These are phyloP conservation scores for Vitis cinerea DNA, from an alignment of 164 flowering plant genomes.

Conservation along the genomic window DNA sequence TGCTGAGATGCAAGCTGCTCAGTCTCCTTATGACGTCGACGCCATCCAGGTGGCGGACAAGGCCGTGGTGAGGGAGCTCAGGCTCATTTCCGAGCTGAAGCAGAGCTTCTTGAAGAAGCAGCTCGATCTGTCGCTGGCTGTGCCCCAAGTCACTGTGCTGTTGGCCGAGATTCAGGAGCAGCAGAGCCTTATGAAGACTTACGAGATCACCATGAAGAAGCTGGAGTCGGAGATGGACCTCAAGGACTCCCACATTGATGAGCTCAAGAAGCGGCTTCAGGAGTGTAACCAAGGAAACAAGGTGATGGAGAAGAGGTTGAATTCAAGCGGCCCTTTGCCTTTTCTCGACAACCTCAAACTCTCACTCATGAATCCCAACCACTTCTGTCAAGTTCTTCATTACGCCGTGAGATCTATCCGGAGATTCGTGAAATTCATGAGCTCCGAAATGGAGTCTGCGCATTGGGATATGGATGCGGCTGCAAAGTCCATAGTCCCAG, in stretches of 20 bases:
- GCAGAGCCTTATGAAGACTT: conserved; percentile 66
- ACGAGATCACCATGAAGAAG: conserved; percentile 67
- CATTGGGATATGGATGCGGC: conserved; percentile 73
- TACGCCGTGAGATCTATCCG: conserved; percentile 50
- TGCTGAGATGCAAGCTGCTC: conserved; percentile 86
- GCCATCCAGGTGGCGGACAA: conserved; percentile 72
- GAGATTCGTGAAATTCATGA: conserved; percentile 60
- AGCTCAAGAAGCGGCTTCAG: conserved; percentile 34
- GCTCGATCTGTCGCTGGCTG: conserved; percentile 41
- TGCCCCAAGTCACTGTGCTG: conserved; percentile 63
- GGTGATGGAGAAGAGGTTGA: conserved; percentile 53
- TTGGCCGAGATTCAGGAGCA: conserved; percentile 86
- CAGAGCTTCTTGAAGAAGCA: conserved; percentile 57
- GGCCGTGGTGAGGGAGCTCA: conserved; percentile 63
- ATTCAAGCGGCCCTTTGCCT: conserved; percentile 49
- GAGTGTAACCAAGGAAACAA: conserved; percentile 32
- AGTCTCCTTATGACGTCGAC: conserved; percentile 67
- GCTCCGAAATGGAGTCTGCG: conserved; percentile 68
- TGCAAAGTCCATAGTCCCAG: conserved; percentile 39
- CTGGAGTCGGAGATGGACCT: conserved; percentile 43
- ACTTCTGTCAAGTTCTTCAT: conserved; percentile 55
- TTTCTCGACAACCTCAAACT: conserved; percentile 42
- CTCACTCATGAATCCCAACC: conserved; percentile 39
- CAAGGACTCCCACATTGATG: conserved; percentile 37
- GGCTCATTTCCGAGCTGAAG: conserved; percentile 65